Base-by-base conservation (phyloP, 2,329 filamentous ascomycete species). In the Trichoderma koningii region DNA sequence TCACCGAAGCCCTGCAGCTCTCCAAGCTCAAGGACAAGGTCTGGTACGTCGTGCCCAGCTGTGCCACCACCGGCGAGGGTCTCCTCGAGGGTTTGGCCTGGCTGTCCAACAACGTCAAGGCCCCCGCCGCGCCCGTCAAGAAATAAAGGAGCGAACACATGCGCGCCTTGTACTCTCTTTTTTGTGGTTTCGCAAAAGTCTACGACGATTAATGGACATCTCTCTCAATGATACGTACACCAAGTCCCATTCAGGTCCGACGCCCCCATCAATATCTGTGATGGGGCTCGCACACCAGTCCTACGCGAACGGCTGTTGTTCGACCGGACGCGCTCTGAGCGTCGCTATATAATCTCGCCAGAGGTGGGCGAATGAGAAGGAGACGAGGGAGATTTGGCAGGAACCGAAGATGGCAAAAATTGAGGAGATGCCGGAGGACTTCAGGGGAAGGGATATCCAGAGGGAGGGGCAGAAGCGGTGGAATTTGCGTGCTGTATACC, bases 21-120 rank as follows among this genome's bases (percentile, higher is more conserved):
- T 86, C 83, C 71, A 89, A 90, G 75, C 82, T 94, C 71, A 93
- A 90, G 79, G 90, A 93, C 76, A 91, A 90, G 82, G 85, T 92
- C 75, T 94, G 90, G 90, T 92, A 90, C 76, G 91, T 94, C 67
- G 89, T 91, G 73, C 91, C 91, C 59, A 92, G 89, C 78, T 92
- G 90, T 75, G 91, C 91, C 62, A 93, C 89, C 34, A 90, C 89
- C 19, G 91, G 91, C 66, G 91, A 93, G 75, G 91, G 91, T 72
- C 83, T 95, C 66, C 85, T 92, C 70, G 91, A 94, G 78, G 91
- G 91, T 70, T 80, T 95, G 75, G 89, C 88, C 63, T 93, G 91
- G 91, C 83, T 94, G 70, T 92, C 89, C 69, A 92, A 92, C 80
- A 93, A 93, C 75, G 89, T 93, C 79, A 93, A 93, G 81, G 80